A percentile compares a stretch with the other conserved stretches of the same genome.
These are phyloP conservation scores for Ceratocystis destructans DNA, from an alignment of 2,329 filamentous ascomycete genomes.

Conservation along the genomic window DNA sequence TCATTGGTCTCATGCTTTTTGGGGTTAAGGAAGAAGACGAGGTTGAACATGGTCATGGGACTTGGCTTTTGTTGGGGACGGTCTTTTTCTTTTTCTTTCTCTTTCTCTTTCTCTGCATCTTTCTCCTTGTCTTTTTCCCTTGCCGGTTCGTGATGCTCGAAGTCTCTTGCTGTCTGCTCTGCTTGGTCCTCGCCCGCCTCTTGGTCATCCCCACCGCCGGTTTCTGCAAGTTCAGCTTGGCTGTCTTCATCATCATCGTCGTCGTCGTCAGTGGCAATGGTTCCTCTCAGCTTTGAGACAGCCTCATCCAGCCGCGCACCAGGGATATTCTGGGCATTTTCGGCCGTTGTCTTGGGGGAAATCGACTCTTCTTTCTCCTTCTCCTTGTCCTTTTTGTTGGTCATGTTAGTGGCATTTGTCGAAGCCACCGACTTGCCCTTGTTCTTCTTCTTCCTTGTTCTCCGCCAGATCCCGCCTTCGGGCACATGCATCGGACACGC, in stretches of 20 bases:
- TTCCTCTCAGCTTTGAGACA: slow-evolving; percentile 16
- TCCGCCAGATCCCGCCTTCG: slow-evolving; percentile 60
- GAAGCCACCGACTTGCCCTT: slow-evolving; percentile 26
- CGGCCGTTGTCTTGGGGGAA: slow-evolving; percentile 13
- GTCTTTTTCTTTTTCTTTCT: slow-evolving; percentile 22
- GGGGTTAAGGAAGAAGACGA: slow-evolving; percentile 82
- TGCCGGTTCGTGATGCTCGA: slow-evolving; percentile 21
- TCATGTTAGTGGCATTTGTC: slow-evolving; percentile 21
- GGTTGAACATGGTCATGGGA: slow-evolving; percentile 92
- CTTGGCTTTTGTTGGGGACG: slow-evolving; percentile 47
- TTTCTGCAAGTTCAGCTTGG: slow-evolving; percentile 24
- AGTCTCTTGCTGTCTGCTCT: slow-evolving; percentile 16
- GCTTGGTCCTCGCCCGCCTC: slow-evolving; percentile 23
- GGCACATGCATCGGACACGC: slow-evolving; percentile 74
- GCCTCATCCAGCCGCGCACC: background rate
- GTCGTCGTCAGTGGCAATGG: slow-evolving; percentile 21
- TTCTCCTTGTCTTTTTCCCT: slow-evolving; percentile 8
- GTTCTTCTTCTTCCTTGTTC: slow-evolving; percentile 33
- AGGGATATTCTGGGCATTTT: background rate
- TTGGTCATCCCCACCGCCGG: slow-evolving; percentile 21
- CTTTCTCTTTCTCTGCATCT: slow-evolving; percentile 25
- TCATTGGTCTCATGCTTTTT: slow-evolving; percentile 62
- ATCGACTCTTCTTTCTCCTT: slow-evolving; percentile 13
- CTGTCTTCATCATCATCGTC: slow-evolving; percentile 18
- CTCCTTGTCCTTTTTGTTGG: background rate